Base-by-base conservation (phyloP, 2,329 filamentous ascomycete genomes). In the Ceratocystis harringtonii region DNA sequence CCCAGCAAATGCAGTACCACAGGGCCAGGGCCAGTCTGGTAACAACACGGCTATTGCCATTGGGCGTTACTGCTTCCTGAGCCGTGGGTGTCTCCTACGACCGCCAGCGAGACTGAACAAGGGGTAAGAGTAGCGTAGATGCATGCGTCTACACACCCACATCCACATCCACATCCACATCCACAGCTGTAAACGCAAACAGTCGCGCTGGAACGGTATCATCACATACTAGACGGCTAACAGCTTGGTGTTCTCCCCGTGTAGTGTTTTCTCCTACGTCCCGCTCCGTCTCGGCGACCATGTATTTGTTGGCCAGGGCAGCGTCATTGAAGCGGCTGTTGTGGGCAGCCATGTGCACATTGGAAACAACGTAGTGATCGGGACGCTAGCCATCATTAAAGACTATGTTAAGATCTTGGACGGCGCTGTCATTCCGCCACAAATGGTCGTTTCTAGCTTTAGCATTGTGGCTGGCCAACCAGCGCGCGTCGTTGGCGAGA, bases 241-340 rank as follows among this genome's bases (percentile, higher is more conserved):
- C 12, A n/a, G 44, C 45, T 55, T 10, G 36, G 30, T 62, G 28
- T 32, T 43, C 22, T 28, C 22, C 41, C 5, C n/a, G 15, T 17
- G 36, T 66, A 82, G 80, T 5, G 75, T 78, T 44, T 87, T 90
- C 72, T 88, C 86, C 52, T 90, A 92, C 76, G 92, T 92, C 75
- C 92, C 92, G 7, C 86, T 97, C 70, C 90, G 94, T 68, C 88
- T 99, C 69, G 91, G 91, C 58, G 92, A 96, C 74, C 92, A 97
- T 76, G 92, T 96, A 69, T 96, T 92, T 75, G 82, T 99, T 62
- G 92, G 90, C 67, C 81, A 84, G 71, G 78, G 79, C 43, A 85
- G 85, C 45, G 83, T 92, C 48, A 82, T 99, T 45, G 90, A 94
- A 73, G 90, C 92, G 0, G 90, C 91, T 5, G 83, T 84, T 44